Evolutionary conservation across 805 yeast genomes (phyloP).

Genomic region (Candida jianshihensis): DNA sequence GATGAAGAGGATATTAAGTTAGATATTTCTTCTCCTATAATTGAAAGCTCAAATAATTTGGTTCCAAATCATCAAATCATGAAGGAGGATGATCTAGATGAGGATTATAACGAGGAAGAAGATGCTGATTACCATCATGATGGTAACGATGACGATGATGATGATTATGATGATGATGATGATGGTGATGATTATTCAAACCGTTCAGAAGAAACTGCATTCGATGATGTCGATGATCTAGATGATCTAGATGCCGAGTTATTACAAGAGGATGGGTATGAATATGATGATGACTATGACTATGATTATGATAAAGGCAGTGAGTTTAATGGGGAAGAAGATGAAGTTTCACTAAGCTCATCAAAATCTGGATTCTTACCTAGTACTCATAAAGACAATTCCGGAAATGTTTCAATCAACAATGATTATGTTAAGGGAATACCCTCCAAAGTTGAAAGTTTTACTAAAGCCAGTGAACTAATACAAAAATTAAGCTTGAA

Average conservation of each 20-base stretch:
- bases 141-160: slow-evolving; percentile 16
- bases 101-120: slow-evolving; percentile 13
- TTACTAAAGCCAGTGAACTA: slow-evolving; percentile 20
- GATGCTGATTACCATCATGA: slow-evolving; percentile 17
- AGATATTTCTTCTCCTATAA: slow-evolving; percentile 6
- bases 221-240: slow-evolving; percentile 15
- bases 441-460: slow-evolving; percentile 4
- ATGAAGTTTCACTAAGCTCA: not conserved
- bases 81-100: slow-evolving; percentile 13
- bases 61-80: slow-evolving; percentile 5
- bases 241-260: slow-evolving; percentile 26
- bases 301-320: not conserved
- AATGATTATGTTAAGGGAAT: slow-evolving; percentile 12
- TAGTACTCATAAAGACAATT: slow-evolving; percentile 7
- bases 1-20: slow-evolving; percentile 34
- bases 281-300: slow-evolving; percentile 1
- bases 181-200: slow-evolving; percentile 23
- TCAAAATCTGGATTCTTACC: slow-evolving; percentile 8
- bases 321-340: not conserved
- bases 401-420: slow-evolving; percentile 12
- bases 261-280: slow-evolving; percentile 17
- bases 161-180: slow-evolving; percentile 19
- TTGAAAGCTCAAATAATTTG: slow-evolving; percentile 4
- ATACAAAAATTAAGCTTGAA: slow-evolving; percentile 13
- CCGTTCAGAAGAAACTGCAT: slow-evolving; percentile 8